phyloP scores from a whole-genome alignment of 108 stramenopile species.

The Cyclostephanos tholiformis region DNA sequence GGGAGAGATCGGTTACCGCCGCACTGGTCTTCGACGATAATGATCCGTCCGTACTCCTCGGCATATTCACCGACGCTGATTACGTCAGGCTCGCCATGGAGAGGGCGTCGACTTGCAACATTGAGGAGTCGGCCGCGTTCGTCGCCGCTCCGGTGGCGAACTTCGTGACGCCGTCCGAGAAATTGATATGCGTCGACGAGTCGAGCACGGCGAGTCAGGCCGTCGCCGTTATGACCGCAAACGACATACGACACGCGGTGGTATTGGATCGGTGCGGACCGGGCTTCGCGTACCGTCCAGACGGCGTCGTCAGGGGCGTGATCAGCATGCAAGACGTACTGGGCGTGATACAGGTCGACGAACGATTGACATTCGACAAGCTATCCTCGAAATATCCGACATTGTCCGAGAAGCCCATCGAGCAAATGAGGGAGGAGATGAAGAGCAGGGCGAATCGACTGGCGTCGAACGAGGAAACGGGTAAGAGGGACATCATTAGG shows the following conservation, averaged over 20 bases:
- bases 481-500: slow-evolving; percentile 77
- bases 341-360: slow-evolving; percentile 75
- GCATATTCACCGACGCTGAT: slow-evolving; percentile 93
- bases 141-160: slow-evolving; percentile 70
- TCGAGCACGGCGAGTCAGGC: slow-evolving; percentile 75
- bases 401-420: slow-evolving; percentile 63
- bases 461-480: slow-evolving; percentile 64
- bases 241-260: slow-evolving; percentile 75
- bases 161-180: slow-evolving; percentile 67
- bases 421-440: slow-evolving; percentile 77
- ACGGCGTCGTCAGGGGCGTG: slow-evolving; percentile 61
- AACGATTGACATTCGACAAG: slow-evolving; percentile 67
- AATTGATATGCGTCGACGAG: slow-evolving; percentile 58
- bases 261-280: slow-evolving; percentile 53
- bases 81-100: slow-evolving; percentile 83
- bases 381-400: slow-evolving; percentile 75
- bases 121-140: slow-evolving; percentile 74
- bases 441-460: slow-evolving; percentile 71
- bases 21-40: slow-evolving; percentile 74
- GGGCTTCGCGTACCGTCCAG: slow-evolving; percentile 24
- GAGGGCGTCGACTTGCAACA: slow-evolving; percentile 50
- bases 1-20: slow-evolving; percentile 54
- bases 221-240: slow-evolving; percentile 75
- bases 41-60: slow-evolving; percentile 54
- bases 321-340: slow-evolving; percentile 87